A percentile compares a stretch with the other conserved stretches of the same genome.
Conservation (phyloP, 148 eudicot species). For the Diospyros kaki region DNA sequence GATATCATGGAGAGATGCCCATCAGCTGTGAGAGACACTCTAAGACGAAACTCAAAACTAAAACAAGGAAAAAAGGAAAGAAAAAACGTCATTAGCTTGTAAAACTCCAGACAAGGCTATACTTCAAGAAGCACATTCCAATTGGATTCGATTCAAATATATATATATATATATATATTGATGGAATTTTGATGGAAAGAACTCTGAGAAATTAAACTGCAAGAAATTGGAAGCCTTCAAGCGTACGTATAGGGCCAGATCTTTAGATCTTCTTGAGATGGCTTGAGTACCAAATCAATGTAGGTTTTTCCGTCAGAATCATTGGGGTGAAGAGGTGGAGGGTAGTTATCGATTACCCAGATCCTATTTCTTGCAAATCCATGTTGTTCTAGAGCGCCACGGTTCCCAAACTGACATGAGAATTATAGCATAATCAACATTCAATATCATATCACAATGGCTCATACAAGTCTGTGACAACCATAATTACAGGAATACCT, state of each 20-base stretch:
- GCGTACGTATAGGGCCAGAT: slow-evolving; percentile 63
- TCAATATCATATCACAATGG: too few species aligned
- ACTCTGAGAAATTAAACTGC: too few species aligned
- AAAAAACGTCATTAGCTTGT: not conserved
- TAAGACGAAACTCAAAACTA: slow-evolving; percentile 82
- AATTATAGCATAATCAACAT: not conserved
- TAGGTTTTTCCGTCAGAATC: slow-evolving; percentile 35
- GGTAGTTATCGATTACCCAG: slow-evolving; percentile 54
- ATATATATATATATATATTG: too few species aligned
- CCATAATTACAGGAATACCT: slow-evolving; percentile 42
- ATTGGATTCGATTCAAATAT: too few species aligned
- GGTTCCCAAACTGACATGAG: slow-evolving; percentile 51
- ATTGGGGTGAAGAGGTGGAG: slow-evolving; percentile 51
- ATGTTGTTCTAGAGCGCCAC: slow-evolving; percentile 59
- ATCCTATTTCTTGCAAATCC: slow-evolving; percentile 74
- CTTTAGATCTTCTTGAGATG: slow-evolving; percentile 62
- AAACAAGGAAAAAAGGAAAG: too few species aligned
- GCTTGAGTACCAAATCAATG: slow-evolving; percentile 48
- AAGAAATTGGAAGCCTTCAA: not conserved
- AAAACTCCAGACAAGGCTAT: not conserved
- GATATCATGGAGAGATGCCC: slow-evolving; percentile 60
- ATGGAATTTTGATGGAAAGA: too few species aligned
- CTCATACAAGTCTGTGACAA: not conserved
- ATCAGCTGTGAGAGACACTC: slow-evolving; percentile 61
- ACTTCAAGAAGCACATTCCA: too few species aligned